These are phyloP conservation scores for Ensete glaucum DNA, from an alignment of 176 grass and related monocot species.

Conservation along the genomic window DNA sequence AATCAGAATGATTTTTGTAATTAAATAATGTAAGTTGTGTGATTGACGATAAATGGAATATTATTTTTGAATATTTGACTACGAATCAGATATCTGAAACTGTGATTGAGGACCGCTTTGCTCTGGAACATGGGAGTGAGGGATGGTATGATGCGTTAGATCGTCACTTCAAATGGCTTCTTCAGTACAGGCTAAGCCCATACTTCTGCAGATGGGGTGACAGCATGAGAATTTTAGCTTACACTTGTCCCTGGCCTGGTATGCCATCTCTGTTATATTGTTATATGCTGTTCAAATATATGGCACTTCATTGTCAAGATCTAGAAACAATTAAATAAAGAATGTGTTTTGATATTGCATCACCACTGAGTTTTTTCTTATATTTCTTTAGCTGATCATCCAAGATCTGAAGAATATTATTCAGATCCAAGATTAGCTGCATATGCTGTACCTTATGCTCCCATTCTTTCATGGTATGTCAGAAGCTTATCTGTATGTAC, in stretches of 20 bases:
- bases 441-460: slow-evolving; percentile 92
- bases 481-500: slow-evolving; percentile 11
- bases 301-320: neutral
- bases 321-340: neutral
- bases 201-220: slow-evolving; percentile 99
- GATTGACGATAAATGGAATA: neutral
- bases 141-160: slow-evolving; percentile 85
- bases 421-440: slow-evolving; percentile 94
- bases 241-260: slow-evolving; percentile 98
- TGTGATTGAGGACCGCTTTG: slow-evolving; percentile 95
- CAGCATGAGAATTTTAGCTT: slow-evolving; percentile 89
- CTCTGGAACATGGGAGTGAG: slow-evolving; percentile 81
- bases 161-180: slow-evolving; percentile 86
- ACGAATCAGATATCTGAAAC: slow-evolving; percentile 77
- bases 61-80: slow-evolving; percentile 40
- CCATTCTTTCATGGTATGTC: slow-evolving; percentile 78
- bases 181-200: slow-evolving; percentile 91
- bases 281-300: neutral
- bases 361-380: neutral
- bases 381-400: slow-evolving; percentile 73
- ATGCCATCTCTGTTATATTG: slow-evolving; percentile 12
- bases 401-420: slow-evolving; percentile 83
- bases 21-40: neutral
- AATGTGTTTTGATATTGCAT: neutral
- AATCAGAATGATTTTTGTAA: neutral